phyloP scores from a whole-genome alignment of 2,329 filamentous ascomycete genomes.

The Xylariales sp. region DNA sequence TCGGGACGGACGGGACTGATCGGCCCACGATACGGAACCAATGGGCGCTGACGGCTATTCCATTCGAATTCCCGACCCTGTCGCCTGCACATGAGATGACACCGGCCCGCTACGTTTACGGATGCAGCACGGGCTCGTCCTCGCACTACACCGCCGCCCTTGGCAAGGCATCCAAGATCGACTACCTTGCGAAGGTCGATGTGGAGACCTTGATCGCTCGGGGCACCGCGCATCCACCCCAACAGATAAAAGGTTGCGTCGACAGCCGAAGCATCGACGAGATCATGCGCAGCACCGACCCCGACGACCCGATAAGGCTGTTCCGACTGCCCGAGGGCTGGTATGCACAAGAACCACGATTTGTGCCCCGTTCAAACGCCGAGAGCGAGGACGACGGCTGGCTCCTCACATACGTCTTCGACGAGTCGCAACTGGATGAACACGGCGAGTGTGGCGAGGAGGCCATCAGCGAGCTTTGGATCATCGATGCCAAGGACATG shows the following conservation, averaged over 20 bases:
- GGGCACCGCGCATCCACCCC: conserved; percentile 41
- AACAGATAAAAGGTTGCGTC: conserved; percentile 55
- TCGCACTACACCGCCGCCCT: conserved; percentile 53
- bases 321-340: conserved; percentile 57
- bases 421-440: conserved; percentile 58
- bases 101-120: conserved; percentile 58
- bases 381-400: conserved; percentile 60
- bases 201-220: conserved; percentile 45
- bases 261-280: conserved; percentile 51
- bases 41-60: conserved; percentile 59
- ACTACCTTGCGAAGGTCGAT: conserved; percentile 60
- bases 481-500: conserved; percentile 62
- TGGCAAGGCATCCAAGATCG: conserved; percentile 62
- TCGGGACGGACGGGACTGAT: conserved; percentile 25
- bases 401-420: conserved; percentile 65
- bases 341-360: conserved; percentile 64
- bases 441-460: conserved; percentile 38
- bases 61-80: conserved; percentile 64
- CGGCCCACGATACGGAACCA: conserved; percentile 49
- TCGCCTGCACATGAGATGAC: conserved; percentile 52
- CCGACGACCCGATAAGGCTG: conserved; percentile 52
- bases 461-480: conserved; percentile 60
- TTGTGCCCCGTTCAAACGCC: conserved; percentile 45
- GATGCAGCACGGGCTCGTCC: conserved; percentile 55
- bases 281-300: conserved; percentile 40